phyloP scores from a whole-genome alignment of 1,139 yeast genomes.

The Torulaspora globosa region DNA sequence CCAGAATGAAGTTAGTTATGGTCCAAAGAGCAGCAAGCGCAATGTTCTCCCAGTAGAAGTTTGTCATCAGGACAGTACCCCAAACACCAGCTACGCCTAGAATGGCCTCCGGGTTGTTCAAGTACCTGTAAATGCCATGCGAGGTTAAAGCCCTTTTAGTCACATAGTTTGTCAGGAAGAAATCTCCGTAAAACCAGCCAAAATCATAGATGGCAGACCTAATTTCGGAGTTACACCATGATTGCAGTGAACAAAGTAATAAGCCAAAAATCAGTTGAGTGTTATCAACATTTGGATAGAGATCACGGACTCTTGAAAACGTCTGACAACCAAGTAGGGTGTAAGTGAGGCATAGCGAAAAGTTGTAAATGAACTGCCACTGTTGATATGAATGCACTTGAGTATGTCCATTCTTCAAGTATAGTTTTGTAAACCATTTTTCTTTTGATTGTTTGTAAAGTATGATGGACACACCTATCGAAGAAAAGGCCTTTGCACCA shows the following conservation, averaged over 20 bases:
- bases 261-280: conserved; percentile 55
- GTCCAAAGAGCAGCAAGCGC: conserved; percentile 66
- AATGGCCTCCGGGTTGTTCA: conserved; percentile 80
- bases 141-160: conserved; percentile 50
- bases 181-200: conserved; percentile 91
- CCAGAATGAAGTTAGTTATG: conserved; percentile 58
- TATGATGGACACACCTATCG: conserved; percentile 49
- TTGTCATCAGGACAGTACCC: conserved; percentile 64
- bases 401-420: conserved; percentile 63
- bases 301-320: conserved; percentile 24
- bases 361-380: conserved; percentile 71
- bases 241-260: conserved; percentile 58
- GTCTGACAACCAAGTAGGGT: conserved; percentile 38
- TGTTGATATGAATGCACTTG: conserved; percentile 67
- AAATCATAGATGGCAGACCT: conserved; percentile 74
- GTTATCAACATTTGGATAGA: conserved; percentile 26
- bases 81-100: conserved; percentile 80
- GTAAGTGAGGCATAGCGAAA: conserved; percentile 43
- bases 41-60: conserved; percentile 53
- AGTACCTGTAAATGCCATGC: conserved; percentile 79
- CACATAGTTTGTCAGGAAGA: conserved; percentile 59
- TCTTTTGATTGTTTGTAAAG: conserved; percentile 58
- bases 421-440: conserved; percentile 64
- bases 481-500: conserved; percentile 50
- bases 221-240: conserved; percentile 70